A percentile compares a stretch with the other conserved stretches of the same genome.
phyloP scores from a whole-genome alignment of 2,329 filamentous ascomycete species.

The Monascus ruber region DNA sequence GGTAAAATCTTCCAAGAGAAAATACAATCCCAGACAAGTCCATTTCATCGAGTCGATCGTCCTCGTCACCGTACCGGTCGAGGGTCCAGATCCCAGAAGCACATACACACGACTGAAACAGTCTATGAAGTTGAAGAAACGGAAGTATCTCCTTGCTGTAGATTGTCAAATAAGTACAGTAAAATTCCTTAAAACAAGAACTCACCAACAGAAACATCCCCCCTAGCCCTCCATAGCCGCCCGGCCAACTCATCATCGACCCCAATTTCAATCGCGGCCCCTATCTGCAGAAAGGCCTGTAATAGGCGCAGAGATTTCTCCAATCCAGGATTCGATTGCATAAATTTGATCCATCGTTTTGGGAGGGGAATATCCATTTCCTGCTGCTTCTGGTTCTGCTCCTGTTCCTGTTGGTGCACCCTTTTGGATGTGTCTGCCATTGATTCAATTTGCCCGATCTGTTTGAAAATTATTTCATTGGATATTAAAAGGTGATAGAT shows the following conservation, averaged over 20 bases:
- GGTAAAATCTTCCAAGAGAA: slow-evolving; percentile 54
- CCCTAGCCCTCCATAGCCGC: slow-evolving; percentile 26
- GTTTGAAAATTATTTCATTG: too few relatives aligned
- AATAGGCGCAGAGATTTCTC: slow-evolving; percentile 30
- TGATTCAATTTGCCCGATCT: background rate
- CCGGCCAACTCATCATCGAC: slow-evolving; percentile 16
- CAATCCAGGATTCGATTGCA: slow-evolving; percentile 20
- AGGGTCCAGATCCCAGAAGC: slow-evolving; percentile 19
- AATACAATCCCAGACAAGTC: slow-evolving; percentile 54
- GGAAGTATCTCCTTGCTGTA: slow-evolving; percentile 50
- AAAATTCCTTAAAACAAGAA: slow-evolving; percentile 1
- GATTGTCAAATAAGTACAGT: background rate
- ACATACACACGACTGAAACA: slow-evolving; percentile 43
- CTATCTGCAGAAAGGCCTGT: slow-evolving; percentile 25
- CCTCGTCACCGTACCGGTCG: slow-evolving; percentile 13
- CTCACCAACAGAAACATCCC: slow-evolving; percentile 34
- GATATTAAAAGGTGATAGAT: too few relatives aligned
- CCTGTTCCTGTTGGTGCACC: background rate
- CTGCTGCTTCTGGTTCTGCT: background rate
- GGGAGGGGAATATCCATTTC: background rate
- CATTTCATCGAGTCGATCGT: slow-evolving; percentile 46
- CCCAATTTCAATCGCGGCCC: slow-evolving; percentile 11
- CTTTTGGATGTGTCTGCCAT: background rate
- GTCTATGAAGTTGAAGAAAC: slow-evolving; percentile 57
- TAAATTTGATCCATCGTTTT: slow-evolving; percentile 21